A percentile compares a stretch with the other conserved stretches of the same genome.
Evolutionary conservation across 768 basidiomycete genomes (phyloP).

Genomic region (Tephrocybe sp.): DNA sequence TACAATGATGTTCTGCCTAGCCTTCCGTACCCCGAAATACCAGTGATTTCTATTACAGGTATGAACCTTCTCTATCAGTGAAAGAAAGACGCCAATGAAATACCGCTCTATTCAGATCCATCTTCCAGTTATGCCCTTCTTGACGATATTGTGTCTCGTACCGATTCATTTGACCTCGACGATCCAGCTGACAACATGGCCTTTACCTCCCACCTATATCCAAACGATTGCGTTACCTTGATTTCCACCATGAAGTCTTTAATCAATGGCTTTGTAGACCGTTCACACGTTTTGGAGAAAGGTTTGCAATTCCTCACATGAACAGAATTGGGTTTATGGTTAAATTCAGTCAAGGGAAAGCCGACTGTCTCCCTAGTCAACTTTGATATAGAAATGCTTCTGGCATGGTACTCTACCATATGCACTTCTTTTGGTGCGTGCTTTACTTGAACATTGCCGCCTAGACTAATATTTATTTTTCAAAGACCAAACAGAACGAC

Average conservation of each 20-base stretch:
- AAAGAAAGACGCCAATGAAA: too few species aligned
- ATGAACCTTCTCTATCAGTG: slow-evolving; percentile 10
- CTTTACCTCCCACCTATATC: slow-evolving; percentile 33
- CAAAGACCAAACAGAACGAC: slow-evolving; percentile 7
- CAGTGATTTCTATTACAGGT: slow-evolving; percentile 59
- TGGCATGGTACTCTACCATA: slow-evolving; percentile 22
- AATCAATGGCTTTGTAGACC: too few species aligned
- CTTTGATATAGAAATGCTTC: too few species aligned
- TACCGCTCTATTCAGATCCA: too few species aligned
- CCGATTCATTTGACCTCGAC: too few species aligned
- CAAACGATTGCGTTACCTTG: slow-evolving; percentile 29
- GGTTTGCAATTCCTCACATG: slow-evolving; percentile 8
- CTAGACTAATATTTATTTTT: neutral
- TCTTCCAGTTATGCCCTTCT: too few species aligned
- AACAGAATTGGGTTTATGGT: slow-evolving; percentile 37
- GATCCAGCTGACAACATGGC: slow-evolving; percentile 11
- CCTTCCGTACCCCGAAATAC: slow-evolving; percentile 59
- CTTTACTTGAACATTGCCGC: neutral
- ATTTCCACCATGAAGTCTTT: too few species aligned
- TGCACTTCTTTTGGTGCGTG: slow-evolving; percentile 33
- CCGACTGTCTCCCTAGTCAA: too few species aligned
- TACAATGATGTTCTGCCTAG: slow-evolving; percentile 47
- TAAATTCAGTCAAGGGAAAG: slow-evolving; percentile 25
- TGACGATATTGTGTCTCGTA: too few species aligned
- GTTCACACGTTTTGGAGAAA: too few species aligned